Evolutionary conservation across 2,329 filamentous ascomycete species (phyloP).

Genomic region (Aspergillus intermedius): DNA sequence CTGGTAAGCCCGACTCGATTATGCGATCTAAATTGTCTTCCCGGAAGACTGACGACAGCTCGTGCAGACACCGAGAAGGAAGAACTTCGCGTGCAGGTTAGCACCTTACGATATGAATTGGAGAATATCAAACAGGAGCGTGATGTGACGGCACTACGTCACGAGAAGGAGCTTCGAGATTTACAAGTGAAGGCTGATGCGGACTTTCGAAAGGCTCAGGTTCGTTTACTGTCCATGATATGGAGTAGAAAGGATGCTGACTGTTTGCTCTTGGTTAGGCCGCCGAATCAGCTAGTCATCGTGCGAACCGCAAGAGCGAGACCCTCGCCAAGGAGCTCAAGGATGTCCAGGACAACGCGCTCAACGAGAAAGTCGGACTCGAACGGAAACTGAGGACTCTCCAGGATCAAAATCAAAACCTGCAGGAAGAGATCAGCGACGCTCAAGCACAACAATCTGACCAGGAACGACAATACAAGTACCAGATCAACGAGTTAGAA

Average conservation of each 20-base stretch:
- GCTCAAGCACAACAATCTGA: constrained; percentile 66
- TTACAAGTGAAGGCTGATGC: constrained; percentile 74
- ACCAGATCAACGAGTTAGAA: constrained; percentile 55
- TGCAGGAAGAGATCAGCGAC: constrained; percentile 80
- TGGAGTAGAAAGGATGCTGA: not conserved
- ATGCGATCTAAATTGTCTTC: not conserved
- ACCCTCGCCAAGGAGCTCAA: constrained; percentile 49
- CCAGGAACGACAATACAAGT: constrained; percentile 59
- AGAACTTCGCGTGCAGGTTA: constrained; percentile 81
- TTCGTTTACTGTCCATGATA: constrained; percentile 15
- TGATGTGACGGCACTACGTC: constrained; percentile 68
- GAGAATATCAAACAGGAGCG: constrained; percentile 83
- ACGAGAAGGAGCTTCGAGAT: constrained; percentile 78
- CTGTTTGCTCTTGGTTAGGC: constrained; percentile 24
- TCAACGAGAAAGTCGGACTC: constrained; percentile 50
- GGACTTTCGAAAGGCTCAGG: constrained; percentile 65
- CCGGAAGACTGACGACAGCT: not conserved
- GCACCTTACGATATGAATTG: constrained; percentile 79
- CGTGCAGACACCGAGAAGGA: constrained; percentile 51
- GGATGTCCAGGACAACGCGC: constrained; percentile 47
- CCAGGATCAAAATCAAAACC: constrained; percentile 63
- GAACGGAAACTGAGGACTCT: constrained; percentile 50
- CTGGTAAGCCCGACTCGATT: constrained; percentile 23
- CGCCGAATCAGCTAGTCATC: constrained; percentile 47
- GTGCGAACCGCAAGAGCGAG: constrained; percentile 50